A percentile compares a stretch with the other conserved stretches of the same genome.
Conservation (phyloP, 2,329 filamentous ascomycete species). For the Aureobasidium vineae region DNA sequence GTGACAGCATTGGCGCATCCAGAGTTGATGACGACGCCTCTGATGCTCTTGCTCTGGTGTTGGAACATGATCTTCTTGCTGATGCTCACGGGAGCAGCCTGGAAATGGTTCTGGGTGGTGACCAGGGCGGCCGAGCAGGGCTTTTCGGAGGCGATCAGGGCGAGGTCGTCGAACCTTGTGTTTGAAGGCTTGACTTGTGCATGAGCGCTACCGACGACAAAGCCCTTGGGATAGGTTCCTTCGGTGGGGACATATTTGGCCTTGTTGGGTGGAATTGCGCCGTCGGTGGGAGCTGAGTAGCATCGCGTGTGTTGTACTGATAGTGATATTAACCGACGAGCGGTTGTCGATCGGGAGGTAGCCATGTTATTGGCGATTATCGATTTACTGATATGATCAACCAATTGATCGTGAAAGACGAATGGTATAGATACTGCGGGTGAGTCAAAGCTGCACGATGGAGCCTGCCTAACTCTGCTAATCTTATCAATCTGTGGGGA, state of each 20-base stretch:
- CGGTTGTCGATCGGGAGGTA: conserved; percentile 4
- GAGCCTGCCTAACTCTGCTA: not conserved
- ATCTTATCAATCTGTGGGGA: conserved; percentile 17
- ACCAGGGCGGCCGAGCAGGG: conserved; percentile 82
- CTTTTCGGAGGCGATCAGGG: conserved; percentile 79
- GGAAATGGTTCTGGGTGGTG: conserved; percentile 98
- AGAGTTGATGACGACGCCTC: conserved; percentile 86
- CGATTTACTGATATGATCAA: not conserved
- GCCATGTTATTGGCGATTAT: conserved; percentile 9
- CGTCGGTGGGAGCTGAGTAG: conserved; percentile 61
- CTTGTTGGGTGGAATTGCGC: conserved; percentile 71
- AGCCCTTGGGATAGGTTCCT: conserved; percentile 88
- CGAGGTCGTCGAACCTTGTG: conserved; percentile 86
- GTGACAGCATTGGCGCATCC: conserved; percentile 98
- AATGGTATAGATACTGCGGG: not conserved
- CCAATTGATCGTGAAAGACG: not conserved
- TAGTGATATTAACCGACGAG: conserved; percentile 33
- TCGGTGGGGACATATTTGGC: conserved; percentile 83
- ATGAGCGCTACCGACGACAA: conserved; percentile 79
- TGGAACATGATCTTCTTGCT: conserved; percentile 64
- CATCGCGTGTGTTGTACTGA: conserved; percentile 44
- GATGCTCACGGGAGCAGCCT: conserved; percentile 90
- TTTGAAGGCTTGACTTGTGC: conserved; percentile 94
- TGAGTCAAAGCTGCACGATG: conserved; percentile 7
- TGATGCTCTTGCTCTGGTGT: conserved; percentile 66